phyloP scores from a whole-genome alignment of 805 yeast genomes.

The Kodamaea neixiangensis region DNA sequence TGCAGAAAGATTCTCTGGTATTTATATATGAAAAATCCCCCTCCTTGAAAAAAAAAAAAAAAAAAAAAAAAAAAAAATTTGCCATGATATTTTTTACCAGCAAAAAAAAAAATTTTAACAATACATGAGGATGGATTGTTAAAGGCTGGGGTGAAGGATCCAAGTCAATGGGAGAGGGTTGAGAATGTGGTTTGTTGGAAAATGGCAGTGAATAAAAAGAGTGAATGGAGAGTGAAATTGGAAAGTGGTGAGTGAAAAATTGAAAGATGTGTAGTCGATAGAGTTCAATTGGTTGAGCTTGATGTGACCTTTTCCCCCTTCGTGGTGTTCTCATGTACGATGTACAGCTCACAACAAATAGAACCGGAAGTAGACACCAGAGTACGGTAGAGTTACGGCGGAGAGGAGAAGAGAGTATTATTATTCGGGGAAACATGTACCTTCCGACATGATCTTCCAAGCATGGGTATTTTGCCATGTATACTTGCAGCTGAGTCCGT shows the following conservation, averaged over 20 bases:
- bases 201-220: not conserved
- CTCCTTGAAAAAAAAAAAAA: conserved; percentile 1
- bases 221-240: not conserved
- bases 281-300: not conserved
- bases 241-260: not conserved
- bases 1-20: conserved; percentile 1
- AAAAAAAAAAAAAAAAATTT: conserved; percentile 6
- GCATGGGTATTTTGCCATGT: not conserved
- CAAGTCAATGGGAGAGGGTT: not conserved
- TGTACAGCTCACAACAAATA: not conserved
- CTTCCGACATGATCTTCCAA: not conserved
- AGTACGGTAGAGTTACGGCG: too few relatives aligned
- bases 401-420: too few relatives aligned
- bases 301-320: not conserved
- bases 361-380: too few relatives aligned
- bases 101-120: not conserved
- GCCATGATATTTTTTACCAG: conserved; percentile 4
- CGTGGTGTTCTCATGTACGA: not conserved
- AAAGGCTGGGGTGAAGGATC: not conserved
- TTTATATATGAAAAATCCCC: conserved; percentile 6
- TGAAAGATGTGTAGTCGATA: not conserved
- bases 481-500: not conserved
- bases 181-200: not conserved
- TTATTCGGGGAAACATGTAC: not conserved
- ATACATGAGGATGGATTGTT: not conserved